Percentiles rank a stretch among this genome's conserved stretches.
phyloP scores from a whole-genome alignment of 108 stramenopile genomes.

The Conticribra guillardii region DNA sequence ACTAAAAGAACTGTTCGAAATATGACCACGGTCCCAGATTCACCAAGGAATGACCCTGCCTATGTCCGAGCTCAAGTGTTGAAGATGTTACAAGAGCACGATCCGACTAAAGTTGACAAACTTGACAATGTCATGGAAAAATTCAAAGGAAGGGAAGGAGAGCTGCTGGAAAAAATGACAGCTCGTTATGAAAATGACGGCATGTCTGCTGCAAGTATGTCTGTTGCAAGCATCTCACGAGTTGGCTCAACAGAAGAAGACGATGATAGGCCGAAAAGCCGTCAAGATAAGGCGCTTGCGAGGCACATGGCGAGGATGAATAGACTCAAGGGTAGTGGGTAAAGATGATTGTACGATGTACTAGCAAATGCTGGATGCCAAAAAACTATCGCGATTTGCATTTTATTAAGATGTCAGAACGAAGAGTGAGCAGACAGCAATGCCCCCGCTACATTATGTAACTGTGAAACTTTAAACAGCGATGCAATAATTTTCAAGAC shows the following conservation, averaged over 20 bases:
- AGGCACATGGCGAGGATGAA: slow-evolving; percentile 85
- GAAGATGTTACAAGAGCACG: slow-evolving; percentile 77
- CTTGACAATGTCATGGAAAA: slow-evolving; percentile 89
- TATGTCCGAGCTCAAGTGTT: slow-evolving; percentile 72
- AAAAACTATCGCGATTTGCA: too few species aligned
- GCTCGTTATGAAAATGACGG: slow-evolving; percentile 66
- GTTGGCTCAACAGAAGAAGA: slow-evolving; percentile 19
- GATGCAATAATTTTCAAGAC: too few species aligned
- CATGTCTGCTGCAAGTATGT: slow-evolving; percentile 1
- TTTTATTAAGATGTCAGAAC: too few species aligned
- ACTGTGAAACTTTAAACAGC: too few species aligned
- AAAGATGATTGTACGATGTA: neutral
- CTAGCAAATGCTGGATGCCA: too few species aligned
- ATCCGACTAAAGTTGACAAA: slow-evolving; percentile 81
- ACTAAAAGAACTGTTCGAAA: neutral
- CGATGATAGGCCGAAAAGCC: slow-evolving; percentile 51
- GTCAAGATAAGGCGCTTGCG: slow-evolving; percentile 72
- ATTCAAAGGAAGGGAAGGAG: slow-evolving; percentile 84
- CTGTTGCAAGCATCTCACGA: slow-evolving; percentile 31
- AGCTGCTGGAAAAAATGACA: slow-evolving; percentile 87
- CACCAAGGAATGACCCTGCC: slow-evolving; percentile 27
- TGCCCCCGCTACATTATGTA: too few species aligned
- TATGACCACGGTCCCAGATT: slow-evolving; percentile 8
- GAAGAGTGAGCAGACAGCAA: too few species aligned
- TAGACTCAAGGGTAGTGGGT: slow-evolving; percentile 1